Percentiles rank a stretch among this genome's conserved stretches.
These are phyloP conservation scores for Phytophthora sansomeana DNA, from an alignment of 352 stramenopile species.

Conservation along the genomic window DNA sequence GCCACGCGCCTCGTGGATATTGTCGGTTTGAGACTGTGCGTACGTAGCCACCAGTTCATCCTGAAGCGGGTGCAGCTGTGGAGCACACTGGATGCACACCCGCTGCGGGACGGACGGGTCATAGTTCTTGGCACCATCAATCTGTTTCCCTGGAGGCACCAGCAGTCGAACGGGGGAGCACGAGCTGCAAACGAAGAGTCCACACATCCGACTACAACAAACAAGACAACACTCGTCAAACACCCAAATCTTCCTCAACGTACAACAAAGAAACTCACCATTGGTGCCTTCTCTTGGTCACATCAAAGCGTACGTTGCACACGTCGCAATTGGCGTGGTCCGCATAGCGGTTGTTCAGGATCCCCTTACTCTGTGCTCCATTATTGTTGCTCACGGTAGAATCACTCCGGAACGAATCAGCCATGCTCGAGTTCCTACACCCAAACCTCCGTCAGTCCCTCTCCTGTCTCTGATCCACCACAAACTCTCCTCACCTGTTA, in stretches of 20 bases:
- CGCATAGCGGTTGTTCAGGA: conserved; percentile 73
- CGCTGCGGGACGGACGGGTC: conserved; percentile 58
- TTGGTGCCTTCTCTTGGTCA: conserved; percentile 67
- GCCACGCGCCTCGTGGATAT: conserved; percentile 45
- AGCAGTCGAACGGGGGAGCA: conserved; percentile 61
- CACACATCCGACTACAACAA: conserved; percentile 45
- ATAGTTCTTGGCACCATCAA: conserved; percentile 59
- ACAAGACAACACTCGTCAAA: conserved; percentile 3
- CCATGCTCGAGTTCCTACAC: conserved; percentile 34
- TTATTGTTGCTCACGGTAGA: conserved; percentile 32
- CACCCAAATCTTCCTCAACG: not conserved
- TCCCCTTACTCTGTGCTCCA: conserved; percentile 42
- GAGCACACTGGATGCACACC: conserved; percentile 65
- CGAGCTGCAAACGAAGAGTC: conserved; percentile 56
- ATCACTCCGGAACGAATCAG: conserved; percentile 50
- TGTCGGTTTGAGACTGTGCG: conserved; percentile 47
- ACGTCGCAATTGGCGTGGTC: conserved; percentile 72
- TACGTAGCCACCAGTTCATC: conserved; percentile 56
- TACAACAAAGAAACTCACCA: conserved; percentile 35
- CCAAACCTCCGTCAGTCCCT: not conserved
- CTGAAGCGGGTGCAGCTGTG: conserved; percentile 55
- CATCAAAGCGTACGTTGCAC: conserved; percentile 64
- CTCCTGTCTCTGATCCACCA: not conserved
- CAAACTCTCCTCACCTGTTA: conserved; percentile 11
- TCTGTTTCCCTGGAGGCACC: conserved; percentile 50